Evolutionary conservation across 192 early-diverging fungal species (phyloP), one percentile per base, ranked within the genome.

Genomic region (Lunasporangiospora selenospora): DNA sequence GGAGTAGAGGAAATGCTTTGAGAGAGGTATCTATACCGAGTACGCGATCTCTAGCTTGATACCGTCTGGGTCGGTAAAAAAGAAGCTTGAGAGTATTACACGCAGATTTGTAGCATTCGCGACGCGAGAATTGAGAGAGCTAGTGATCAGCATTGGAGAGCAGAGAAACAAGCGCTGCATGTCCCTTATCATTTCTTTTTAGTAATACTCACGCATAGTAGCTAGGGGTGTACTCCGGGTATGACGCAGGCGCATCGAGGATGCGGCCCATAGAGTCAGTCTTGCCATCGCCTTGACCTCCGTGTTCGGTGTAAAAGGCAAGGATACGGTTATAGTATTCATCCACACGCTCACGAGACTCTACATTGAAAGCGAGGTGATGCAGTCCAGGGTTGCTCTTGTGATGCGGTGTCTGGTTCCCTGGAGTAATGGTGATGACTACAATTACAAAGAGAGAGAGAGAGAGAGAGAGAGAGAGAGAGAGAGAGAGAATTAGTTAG

Each of bases 181-280:
- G n/a, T n/a, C n/a, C n/a, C n/a, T n/a, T n/a, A n/a, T n/a, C n/a
- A n/a, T n/a, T n/a, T n/a, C n/a, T n/a, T n/a, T n/a, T n/a, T n/a
- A n/a, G n/a, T n/a, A n/a, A n/a, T n/a, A 53, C 34, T 53, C 38
- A 53, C 51, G 51, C 51, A 33, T 53, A 53, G 34, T 53, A 53
- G 18, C 26, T 18, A 5, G 15, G 27, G 27, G 33, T 23, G 11
- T 53, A 53, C 37, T 53, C 10, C 7, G 51, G 34, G 21, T 53
- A 53, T 19, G 24, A 5, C 8, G 51, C 32, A 53, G 51, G 51
- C 18, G 27, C 19, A 27, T 53, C 51, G 34, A 53, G 37, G 21
- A 53, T 36, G 15, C 38, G 30, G 10, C 51, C 48, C n/a, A 27
- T 36, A n/a, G n/a, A n/a, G n/a, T n/a, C n/a, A n/a, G n/a, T n/a